These are phyloP conservation scores for Jatropha podagrica DNA, from an alignment of 441 rosid species.

Conservation along the genomic window DNA sequence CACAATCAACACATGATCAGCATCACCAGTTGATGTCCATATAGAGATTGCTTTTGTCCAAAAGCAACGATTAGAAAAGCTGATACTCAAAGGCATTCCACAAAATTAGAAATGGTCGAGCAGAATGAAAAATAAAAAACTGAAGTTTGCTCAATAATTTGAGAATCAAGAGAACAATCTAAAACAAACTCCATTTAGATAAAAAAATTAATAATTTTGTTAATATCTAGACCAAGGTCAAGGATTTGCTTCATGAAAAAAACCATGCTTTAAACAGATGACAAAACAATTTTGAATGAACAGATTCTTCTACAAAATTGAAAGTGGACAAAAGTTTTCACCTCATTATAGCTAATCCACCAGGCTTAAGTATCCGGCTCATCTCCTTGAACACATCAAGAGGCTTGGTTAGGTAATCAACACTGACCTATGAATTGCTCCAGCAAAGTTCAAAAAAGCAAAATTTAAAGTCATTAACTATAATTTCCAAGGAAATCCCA, in stretches of 20 bases:
- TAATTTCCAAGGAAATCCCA: not conserved
- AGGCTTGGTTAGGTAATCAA: slow-evolving; percentile 85
- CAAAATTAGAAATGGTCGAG: slow-evolving; percentile 8
- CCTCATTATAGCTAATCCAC: slow-evolving; percentile 86
- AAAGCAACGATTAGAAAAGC: slow-evolving; percentile 95
- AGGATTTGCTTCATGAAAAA: not conserved
- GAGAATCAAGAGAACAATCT: not conserved
- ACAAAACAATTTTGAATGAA: not conserved
- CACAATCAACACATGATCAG: slow-evolving; percentile 83
- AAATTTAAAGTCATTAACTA: not conserved
- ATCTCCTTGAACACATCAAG: slow-evolving; percentile 84
- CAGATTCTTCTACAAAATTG: not conserved
- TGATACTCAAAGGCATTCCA: slow-evolving; percentile 27
- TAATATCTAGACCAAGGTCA: not conserved
- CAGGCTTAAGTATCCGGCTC: slow-evolving; percentile 76
- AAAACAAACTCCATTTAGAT: not conserved
- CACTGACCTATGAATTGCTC: slow-evolving; percentile 62
- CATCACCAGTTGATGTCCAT: slow-evolving; percentile 91
- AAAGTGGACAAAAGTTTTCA: slow-evolving; percentile 25
- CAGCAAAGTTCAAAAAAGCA: not conserved
- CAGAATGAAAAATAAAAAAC: not conserved
- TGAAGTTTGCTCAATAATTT: not conserved
- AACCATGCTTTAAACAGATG: not conserved
- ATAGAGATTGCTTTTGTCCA: slow-evolving; percentile 93
- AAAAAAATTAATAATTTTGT: not conserved